phyloP scores from a whole-genome alignment of 805 yeast genomes.

The Ogataea chonburiensis region DNA sequence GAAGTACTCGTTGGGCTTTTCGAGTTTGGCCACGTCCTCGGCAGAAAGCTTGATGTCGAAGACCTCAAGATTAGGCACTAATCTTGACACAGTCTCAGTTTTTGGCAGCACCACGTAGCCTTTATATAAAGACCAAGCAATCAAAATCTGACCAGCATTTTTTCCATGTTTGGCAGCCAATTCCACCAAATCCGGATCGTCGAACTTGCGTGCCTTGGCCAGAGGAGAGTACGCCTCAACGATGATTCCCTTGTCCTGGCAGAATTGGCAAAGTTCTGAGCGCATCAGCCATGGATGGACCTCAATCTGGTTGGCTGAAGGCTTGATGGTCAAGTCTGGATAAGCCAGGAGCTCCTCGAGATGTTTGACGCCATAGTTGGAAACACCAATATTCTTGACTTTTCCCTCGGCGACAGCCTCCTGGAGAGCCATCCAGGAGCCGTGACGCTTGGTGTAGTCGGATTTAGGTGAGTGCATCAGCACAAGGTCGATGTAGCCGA shows the following conservation, averaged over 20 bases:
- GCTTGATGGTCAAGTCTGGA: constrained; percentile 42
- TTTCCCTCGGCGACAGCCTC: constrained; percentile 51
- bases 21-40: constrained; percentile 37
- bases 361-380: constrained; percentile 60
- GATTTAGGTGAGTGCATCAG: constrained; percentile 55
- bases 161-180: constrained; percentile 50
- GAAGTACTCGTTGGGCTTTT: constrained; percentile 20
- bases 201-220: constrained; percentile 50
- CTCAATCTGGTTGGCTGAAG: constrained; percentile 52
- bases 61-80: constrained; percentile 41
- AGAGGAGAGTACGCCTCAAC: constrained; percentile 66
- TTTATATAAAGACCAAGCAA: constrained; percentile 66
- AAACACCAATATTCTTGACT: constrained; percentile 58
- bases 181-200: constrained; percentile 41
- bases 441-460: constrained; percentile 42
- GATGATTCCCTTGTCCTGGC: constrained; percentile 44
- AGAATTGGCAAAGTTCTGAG: constrained; percentile 43
- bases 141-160: constrained; percentile 56
- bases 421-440: constrained; percentile 55
- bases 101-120: constrained; percentile 49
- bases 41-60: constrained; percentile 42
- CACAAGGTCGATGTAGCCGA: constrained; percentile 53
- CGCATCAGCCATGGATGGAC: constrained; percentile 51
- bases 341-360: constrained; percentile 51
- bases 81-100: constrained; percentile 36